Percentiles rank a stretch among this genome's conserved stretches.
Evolutionary conservation across 495 filamentous ascomycete genomes (phyloP).

Genomic region (Pseudevernia furfuracea): DNA sequence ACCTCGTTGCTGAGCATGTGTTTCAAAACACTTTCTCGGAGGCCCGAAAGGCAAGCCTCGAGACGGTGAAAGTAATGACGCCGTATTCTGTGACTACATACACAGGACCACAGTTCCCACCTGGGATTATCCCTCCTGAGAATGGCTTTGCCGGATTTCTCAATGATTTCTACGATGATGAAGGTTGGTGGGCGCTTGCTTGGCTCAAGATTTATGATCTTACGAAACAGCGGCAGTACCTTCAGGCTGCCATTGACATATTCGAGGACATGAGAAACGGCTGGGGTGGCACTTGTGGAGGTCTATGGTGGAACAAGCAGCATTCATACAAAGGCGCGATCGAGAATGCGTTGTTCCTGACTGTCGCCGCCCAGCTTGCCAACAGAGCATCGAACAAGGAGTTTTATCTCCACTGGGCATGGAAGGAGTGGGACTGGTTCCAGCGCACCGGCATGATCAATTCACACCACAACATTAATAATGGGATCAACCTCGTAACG

Average conservation of each 20-base stretch:
- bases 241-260: conserved; percentile 50
- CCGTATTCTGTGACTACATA: conserved; percentile 23
- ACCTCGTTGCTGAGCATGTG: conserved; percentile 18
- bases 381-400: conserved; percentile 49
- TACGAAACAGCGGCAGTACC: conserved; percentile 45
- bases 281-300: conserved; percentile 50
- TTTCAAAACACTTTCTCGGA: conserved; percentile 32
- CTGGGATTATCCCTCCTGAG: conserved; percentile 16
- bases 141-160: conserved; percentile 44
- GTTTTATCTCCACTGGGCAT: conserved; percentile 51
- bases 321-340: conserved; percentile 60
- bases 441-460: conserved; percentile 57
- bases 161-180: conserved; percentile 63
- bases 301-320: conserved; percentile 62
- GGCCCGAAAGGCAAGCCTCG: conserved; percentile 32
- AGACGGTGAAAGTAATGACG: conserved; percentile 22
- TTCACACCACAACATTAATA: conserved; percentile 57
- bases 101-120: conserved; percentile 20
- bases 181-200: conserved; percentile 66
- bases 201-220: conserved; percentile 60
- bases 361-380: conserved; percentile 62
- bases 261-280: conserved; percentile 52
- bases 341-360: conserved; percentile 67
- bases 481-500: conserved; percentile 49
- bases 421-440: conserved; percentile 63